Evolutionary conservation across 352 stramenopile genomes (phyloP).

Genomic region (Thraustotheca clavata): DNA sequence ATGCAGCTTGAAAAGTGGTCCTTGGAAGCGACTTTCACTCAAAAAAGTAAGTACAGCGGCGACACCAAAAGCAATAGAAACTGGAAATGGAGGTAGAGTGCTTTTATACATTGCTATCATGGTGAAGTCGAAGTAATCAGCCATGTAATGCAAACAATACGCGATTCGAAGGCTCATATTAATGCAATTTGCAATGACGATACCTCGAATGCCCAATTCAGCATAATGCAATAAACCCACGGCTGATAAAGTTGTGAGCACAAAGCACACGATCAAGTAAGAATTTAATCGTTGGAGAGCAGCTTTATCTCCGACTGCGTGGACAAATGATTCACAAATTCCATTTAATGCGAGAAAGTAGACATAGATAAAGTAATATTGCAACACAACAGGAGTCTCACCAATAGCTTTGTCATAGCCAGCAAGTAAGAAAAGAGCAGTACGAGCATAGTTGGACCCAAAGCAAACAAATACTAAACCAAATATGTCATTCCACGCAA

Average conservation of each 20-base stretch:
- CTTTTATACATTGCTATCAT: neutral
- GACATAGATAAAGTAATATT: constrained; percentile 91
- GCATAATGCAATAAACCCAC: constrained; percentile 57
- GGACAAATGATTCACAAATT: constrained; percentile 94
- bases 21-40: neutral
- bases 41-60: neutral
- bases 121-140: constrained; percentile 34
- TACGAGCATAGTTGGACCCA: constrained; percentile 70
- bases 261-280: constrained; percentile 71
- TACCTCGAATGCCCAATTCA: constrained; percentile 46
- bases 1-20: neutral
- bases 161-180: constrained; percentile 81
- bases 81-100: neutral
- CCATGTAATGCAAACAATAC: constrained; percentile 71
- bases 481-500: constrained; percentile 80
- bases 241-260: constrained; percentile 51
- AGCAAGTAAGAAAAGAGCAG: constrained; percentile 71
- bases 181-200: constrained; percentile 82
- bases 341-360: constrained; percentile 93
- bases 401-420: constrained; percentile 54
- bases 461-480: constrained; percentile 82
- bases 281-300: constrained; percentile 77
- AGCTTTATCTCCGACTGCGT: constrained; percentile 64
- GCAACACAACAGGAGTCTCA: constrained; percentile 45
- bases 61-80: neutral